A percentile compares a stretch with the other conserved stretches of the same genome.
phyloP scores from a whole-genome alignment of 1,139 yeast genomes.

The Geotrichum armillariae region DNA sequence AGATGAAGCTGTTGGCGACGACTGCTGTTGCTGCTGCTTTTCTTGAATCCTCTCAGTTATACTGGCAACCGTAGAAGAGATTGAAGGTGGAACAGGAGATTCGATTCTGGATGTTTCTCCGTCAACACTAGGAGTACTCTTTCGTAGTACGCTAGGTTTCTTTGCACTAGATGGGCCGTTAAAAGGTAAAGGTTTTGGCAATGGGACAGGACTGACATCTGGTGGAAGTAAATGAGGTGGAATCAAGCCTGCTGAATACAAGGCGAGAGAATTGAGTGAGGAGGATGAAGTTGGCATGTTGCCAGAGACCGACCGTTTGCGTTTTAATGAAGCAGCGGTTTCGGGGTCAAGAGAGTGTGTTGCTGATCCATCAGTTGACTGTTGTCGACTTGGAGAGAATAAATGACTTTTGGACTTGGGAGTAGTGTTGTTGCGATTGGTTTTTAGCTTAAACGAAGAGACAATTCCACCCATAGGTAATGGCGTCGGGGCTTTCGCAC shows the following conservation, averaged over 20 bases:
- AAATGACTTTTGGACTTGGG: slow-evolving; percentile 11
- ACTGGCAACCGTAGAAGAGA: slow-evolving; percentile 5
- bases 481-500: slow-evolving; percentile 21
- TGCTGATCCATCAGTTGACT: background rate
- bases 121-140: background rate
- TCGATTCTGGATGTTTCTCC: background rate
- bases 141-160: background rate
- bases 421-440: slow-evolving; percentile 3
- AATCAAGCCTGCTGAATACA: slow-evolving; percentile 16
- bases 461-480: slow-evolving; percentile 21
- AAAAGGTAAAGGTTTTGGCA: slow-evolving; percentile 19
- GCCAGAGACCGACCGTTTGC: slow-evolving; percentile 9
- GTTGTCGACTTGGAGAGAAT: background rate
- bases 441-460: slow-evolving; percentile 18
- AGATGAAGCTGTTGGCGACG: background rate
- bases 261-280: slow-evolving; percentile 2
- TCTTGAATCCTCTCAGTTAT: slow-evolving; percentile 6
- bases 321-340: slow-evolving; percentile 6
- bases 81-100: slow-evolving; percentile 1
- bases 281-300: slow-evolving; percentile 1
- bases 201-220: slow-evolving; percentile 17
- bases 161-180: slow-evolving; percentile 13
- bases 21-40: no score
- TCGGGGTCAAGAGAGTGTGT: background rate
- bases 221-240: slow-evolving; percentile 20